A percentile compares a stretch with the other conserved stretches of the same genome.
Evolutionary conservation across 768 basidiomycete species (phyloP).

Genomic region (Phaeotremella skinneri): DNA sequence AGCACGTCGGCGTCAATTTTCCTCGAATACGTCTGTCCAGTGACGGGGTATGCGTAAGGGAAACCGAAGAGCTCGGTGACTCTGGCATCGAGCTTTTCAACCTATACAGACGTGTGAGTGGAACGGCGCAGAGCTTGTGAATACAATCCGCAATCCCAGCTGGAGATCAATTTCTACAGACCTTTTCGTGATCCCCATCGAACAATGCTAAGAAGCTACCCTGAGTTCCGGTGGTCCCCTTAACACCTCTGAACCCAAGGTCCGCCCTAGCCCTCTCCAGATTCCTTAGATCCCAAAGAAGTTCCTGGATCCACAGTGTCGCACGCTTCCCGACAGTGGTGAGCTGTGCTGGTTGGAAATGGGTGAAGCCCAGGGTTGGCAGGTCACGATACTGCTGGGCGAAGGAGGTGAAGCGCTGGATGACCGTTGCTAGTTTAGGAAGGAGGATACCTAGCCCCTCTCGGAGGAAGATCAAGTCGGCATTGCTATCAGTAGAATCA

Average conservation of each 20-base stretch:
- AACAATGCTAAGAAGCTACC: conserved; percentile 92
- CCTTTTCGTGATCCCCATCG: conserved; percentile 91
- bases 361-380: conserved; percentile 94
- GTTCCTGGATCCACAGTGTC: conserved; percentile 95
- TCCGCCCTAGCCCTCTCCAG: conserved; percentile 84
- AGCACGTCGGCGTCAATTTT: conserved; percentile 95
- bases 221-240: conserved; percentile 99
- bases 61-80: conserved; percentile 92
- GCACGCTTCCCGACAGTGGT: conserved; percentile 97
- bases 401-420: conserved; percentile 80
- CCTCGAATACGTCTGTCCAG: conserved; percentile 96
- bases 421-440: conserved; percentile 81
- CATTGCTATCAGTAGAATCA: conserved; percentile 64
- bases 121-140: neutral
- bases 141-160: neutral
- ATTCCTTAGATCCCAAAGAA: conserved; percentile 94
- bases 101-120: conserved; percentile 55
- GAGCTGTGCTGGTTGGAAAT: conserved; percentile 97
- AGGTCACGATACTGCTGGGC: conserved; percentile 80
- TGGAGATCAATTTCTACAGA: conserved; percentile 32
- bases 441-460: conserved; percentile 79
- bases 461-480: conserved; percentile 94
- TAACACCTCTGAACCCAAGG: conserved; percentile 94
- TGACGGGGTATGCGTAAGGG: conserved; percentile 91
- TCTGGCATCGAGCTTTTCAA: conserved; percentile 79